Evolutionary conservation across 495 filamentous ascomycete genomes (phyloP), one percentile per base, ranked within the genome.

Genomic region (Hyaloscypha variabilis): DNA sequence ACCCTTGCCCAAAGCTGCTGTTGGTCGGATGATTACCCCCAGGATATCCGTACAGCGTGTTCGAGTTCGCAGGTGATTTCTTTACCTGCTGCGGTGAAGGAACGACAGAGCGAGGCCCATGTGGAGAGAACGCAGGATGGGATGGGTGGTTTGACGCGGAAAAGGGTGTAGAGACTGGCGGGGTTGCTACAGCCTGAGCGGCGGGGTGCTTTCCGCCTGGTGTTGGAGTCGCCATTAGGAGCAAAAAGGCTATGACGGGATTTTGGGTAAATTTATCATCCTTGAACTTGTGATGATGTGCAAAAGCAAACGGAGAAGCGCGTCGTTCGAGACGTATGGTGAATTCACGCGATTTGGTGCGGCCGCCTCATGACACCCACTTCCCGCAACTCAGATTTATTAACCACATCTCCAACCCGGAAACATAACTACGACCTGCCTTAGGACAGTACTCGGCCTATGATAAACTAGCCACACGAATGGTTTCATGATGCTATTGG

Each of bases 131-230:
- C 19, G 77, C 80, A 57, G 79, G 76, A 46, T 79, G 81, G 25
- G 29, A 56, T 14, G 63, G 66, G 52, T 65, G 58, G 46, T 76
- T 74, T 26, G 71, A 72, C 26, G 71, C 75, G 2, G 83, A 84
- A 71, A 85, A 85, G 21, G 83, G 83, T 2, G 83, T 85, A 53
- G 83, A 86, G 19, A 81, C 81, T 31, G 83, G 81, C 8, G 82
- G 83, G 5, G 83, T 85, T 10, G 78, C 81, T 14, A 77, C 80
- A 5, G 77, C 77, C n/a, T 67, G 67, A 6, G 55, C 28, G 25
- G 58, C 51, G 6, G 78, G 76, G 73, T 30, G 80, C 74, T 62
- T 81, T 76, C 56, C 77, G 50, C 72, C 76, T 17, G 81, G 74
- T 30, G 79, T 84, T 34, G 83, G 81, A 6, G 83, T 85, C 56